Base-by-base conservation (phyloP, 2,329 filamentous ascomycete species). In the Fusarium hostae region DNA sequence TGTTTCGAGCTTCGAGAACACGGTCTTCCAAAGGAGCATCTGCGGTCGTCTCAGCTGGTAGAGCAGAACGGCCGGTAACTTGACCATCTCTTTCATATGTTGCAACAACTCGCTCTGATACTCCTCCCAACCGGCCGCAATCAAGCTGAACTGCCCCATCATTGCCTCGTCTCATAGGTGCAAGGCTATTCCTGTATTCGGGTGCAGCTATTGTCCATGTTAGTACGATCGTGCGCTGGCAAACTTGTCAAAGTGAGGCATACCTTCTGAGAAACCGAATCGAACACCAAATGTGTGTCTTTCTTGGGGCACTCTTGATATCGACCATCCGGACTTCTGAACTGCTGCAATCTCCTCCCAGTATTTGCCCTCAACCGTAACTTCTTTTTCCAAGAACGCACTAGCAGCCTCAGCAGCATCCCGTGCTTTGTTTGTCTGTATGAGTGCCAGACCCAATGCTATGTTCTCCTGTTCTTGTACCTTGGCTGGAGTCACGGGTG, bases 281-380 rank as follows among this genome's bases (percentile, higher is more conserved):
- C 93, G 90, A 39, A 98, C 95, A 24, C 92, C 94, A 54, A 98
- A 85, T 0, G 90, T 91, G 73, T 93, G 89, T 54, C 86, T 86
- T 73, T 95, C 91, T 10, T 90, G 85, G 0, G 94, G 94, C 43
- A 96, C 84, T 52, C 92, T 88, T 73, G 92, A 95, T 22, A 98
- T 84, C 24, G 92, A 91, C 95, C 96, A 99, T 8, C 95, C 94
- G 59, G 90, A 91, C 72, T 94, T 89, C 71, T 92, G 94, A 47
- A 98, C 90, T 13, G 90, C 89, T 50, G 97, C 84, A 5, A 98
- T 88, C 75, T 97, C 92, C 60, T 92, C 88, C 96, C 96, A 99
- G 80, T 97, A 99, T 75, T 88, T 91, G 4, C 91, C 91, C 83
- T 99, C 96, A 34, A 90, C 89, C 13, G 88, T 86, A 37, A 97